Conservation (phyloP, 2,329 filamentous ascomycete species). For the Alternaria sp. region DNA sequence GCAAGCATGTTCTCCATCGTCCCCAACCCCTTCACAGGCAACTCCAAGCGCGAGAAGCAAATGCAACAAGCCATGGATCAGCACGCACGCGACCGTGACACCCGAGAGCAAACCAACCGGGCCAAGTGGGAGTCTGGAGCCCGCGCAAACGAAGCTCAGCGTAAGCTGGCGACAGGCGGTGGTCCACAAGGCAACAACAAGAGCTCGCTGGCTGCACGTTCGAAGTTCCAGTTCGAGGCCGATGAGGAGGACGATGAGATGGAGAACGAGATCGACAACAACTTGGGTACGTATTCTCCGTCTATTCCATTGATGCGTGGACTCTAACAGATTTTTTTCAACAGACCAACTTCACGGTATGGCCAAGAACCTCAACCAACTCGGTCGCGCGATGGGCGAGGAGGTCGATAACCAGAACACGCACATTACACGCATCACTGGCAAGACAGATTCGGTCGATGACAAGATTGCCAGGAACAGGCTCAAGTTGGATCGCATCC, state of each 20-base stretch:
- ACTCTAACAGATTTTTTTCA: neutral
- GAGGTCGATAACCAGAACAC: slow-evolving; percentile 81
- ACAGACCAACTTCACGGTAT: slow-evolving; percentile 63
- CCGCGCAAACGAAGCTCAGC: slow-evolving; percentile 31
- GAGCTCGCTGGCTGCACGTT: slow-evolving; percentile 40
- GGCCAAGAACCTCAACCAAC: slow-evolving; percentile 72
- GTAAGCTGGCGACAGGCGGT: slow-evolving; percentile 19
- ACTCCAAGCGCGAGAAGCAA: slow-evolving; percentile 64
- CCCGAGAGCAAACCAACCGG: slow-evolving; percentile 62
- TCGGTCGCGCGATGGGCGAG: slow-evolving; percentile 75
- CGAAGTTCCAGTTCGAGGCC: slow-evolving; percentile 46
- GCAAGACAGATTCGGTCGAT: slow-evolving; percentile 81
- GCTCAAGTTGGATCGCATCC: slow-evolving; percentile 70
- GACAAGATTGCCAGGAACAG: slow-evolving; percentile 82
- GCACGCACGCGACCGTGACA: slow-evolving; percentile 62
- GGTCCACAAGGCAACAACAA: slow-evolving; percentile 14
- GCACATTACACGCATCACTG: slow-evolving; percentile 76
- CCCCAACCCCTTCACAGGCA: slow-evolving; percentile 64
- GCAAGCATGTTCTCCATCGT: slow-evolving; percentile 90
- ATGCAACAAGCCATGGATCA: slow-evolving; percentile 67
- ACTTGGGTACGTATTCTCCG: slow-evolving; percentile 51
- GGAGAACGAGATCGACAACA: slow-evolving; percentile 56
- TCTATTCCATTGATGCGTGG: neutral
- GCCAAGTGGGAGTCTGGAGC: slow-evolving; percentile 54
- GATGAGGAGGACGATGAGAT: slow-evolving; percentile 66